Evolutionary conservation across 73 alveolate genomes (phyloP).

Genomic region (Halteria grandinella): DNA sequence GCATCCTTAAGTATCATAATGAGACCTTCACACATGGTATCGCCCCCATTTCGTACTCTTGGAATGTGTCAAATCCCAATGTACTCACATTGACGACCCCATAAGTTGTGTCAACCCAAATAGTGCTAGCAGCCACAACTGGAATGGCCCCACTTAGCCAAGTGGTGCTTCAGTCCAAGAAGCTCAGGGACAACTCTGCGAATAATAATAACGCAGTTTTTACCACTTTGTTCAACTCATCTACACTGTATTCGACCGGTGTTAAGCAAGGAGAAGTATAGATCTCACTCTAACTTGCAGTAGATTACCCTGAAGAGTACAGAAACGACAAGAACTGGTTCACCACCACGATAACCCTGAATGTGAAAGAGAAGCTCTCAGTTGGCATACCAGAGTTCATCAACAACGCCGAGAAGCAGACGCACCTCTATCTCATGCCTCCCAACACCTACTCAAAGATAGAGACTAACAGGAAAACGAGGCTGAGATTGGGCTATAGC

Average conservation of each 20-base stretch:
- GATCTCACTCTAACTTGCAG: conserved; percentile 53
- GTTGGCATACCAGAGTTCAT: conserved; percentile 63
- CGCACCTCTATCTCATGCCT: conserved; percentile 61
- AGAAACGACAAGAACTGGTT: conserved; percentile 55
- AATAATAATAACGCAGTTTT: conserved; percentile 36
- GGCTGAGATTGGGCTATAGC: conserved; percentile 50
- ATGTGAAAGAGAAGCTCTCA: conserved; percentile 56
- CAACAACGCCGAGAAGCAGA: conserved; percentile 21
- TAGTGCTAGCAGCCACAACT: not conserved
- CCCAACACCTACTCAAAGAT: conserved; percentile 48
- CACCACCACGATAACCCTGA: conserved; percentile 36
- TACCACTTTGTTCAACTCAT: conserved; percentile 30
- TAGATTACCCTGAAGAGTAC: conserved; percentile 71
- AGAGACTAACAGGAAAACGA: conserved; percentile 61
- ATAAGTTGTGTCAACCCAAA: conserved; percentile 21
- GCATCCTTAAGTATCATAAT: conserved; percentile 75
- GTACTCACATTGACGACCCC: conserved; percentile 42
- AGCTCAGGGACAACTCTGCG: conserved; percentile 15
- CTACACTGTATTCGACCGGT: conserved; percentile 55
- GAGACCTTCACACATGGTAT: conserved; percentile 85
- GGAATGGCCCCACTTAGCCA: too few species aligned
- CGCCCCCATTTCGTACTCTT: conserved; percentile 76
- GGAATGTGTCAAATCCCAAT: conserved; percentile 66
- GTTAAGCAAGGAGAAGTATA: conserved; percentile 59
- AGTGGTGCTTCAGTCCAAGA: too few species aligned